Evolutionary conservation across 441 rosid genomes (phyloP), one percentile per base, ranked within the genome.

Genomic region (Erysimum cheiri): DNA sequence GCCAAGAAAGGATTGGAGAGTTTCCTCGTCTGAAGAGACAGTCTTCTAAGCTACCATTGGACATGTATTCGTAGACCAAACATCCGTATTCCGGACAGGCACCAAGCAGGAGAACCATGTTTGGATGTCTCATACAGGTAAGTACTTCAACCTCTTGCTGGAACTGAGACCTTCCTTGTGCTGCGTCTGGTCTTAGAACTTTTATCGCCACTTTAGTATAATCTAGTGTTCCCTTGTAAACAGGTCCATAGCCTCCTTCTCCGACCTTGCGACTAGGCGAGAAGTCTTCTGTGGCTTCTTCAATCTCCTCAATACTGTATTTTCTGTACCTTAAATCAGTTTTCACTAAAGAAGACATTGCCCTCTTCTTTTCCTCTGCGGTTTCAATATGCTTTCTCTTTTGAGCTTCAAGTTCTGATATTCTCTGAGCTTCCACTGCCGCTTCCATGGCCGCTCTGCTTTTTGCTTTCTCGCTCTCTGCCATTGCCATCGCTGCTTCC

Each of bases 231-330:
- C 88, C 76, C 69, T 64, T 81, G 81, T 78, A 93, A 19, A 91
- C 98, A 24, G 98, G 96, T 12, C 96, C 96, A 60, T 91, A 91
- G 36, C 98, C 98, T 44, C 98, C 97, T 86, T 88, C 98, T 33
- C 98, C 98, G 6, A 93, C 81, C 83, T 88, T 91, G 46, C 78
- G 87, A 14, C 84, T 69, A 4, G 41, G 72, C 0, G 87, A 31
- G 53, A 93, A 89, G 59, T 75, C 37, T 1, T 87, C 70, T 1
- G 97, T 85, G 60, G 96, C 97, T 50, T 26, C 61, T 83, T 89
- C 91, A 24, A 93, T 88, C 80, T 93, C 96, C 75, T 87, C 91
- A 15, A 90, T 88, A 3, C 77, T 32, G 79, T 91, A 93, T 72
- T 75, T 85, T 64, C 91, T 66, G 44, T 87, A 93, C 72, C 84